Conservation (phyloP, 2,329 filamentous ascomycete species). For the Aspergillus versicolor region DNA sequence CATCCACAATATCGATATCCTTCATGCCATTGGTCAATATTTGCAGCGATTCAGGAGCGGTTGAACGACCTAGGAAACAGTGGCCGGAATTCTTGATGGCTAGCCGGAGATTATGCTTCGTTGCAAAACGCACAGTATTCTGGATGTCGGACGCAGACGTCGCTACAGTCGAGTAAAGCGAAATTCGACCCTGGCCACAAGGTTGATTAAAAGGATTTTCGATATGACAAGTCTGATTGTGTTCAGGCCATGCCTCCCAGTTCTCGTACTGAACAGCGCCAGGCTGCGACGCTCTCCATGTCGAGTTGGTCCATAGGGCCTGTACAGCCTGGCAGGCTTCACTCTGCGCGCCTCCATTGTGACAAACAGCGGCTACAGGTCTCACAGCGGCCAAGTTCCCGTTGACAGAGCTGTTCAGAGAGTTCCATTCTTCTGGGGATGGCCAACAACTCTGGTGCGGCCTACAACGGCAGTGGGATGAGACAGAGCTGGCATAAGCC, state of each 20-base stretch:
- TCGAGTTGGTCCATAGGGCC: conserved; percentile 25
- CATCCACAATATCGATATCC: background rate
- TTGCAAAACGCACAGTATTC: conserved; percentile 38
- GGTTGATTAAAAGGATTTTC: conserved; percentile 22
- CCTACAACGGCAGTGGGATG: conserved; percentile 23
- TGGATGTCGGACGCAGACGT: conserved; percentile 35
- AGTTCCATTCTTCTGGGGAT: conserved; percentile 32
- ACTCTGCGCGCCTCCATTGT: conserved; percentile 14
- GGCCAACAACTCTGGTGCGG: conserved; percentile 41
- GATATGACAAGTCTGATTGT: conserved; percentile 38
- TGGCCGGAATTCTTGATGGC: conserved; percentile 21
- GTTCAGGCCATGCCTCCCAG: conserved; percentile 41
- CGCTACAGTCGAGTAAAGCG: conserved; percentile 38
- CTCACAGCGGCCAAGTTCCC: conserved; percentile 37
- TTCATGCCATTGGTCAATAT: conserved; percentile 24
- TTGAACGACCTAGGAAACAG: conserved; percentile 11
- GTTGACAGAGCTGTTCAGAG: conserved; percentile 37
- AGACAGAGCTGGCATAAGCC: background rate
- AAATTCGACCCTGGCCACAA: conserved; percentile 38
- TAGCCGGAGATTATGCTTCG: conserved; percentile 18
- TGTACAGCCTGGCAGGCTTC: conserved; percentile 8
- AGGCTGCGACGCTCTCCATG: conserved; percentile 38
- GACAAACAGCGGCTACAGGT: conserved; percentile 34
- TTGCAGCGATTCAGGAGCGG: conserved; percentile 35
- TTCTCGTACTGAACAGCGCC: conserved; percentile 38